phyloP scores from a whole-genome alignment of 2,329 filamentous ascomycete genomes.

The Gyromitra esculenta region DNA sequence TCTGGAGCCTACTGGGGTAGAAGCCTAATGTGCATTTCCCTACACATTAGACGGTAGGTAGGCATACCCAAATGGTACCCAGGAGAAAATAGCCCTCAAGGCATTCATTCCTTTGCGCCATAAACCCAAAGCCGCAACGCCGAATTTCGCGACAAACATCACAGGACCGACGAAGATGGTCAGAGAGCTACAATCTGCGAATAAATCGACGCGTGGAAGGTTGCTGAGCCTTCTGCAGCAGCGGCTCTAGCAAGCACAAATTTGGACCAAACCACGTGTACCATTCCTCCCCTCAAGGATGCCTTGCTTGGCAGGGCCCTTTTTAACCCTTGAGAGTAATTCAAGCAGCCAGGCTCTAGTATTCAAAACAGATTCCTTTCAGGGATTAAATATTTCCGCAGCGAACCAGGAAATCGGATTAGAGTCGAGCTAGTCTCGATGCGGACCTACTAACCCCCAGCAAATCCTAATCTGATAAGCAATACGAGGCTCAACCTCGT shows the following conservation, averaged over 20 bases:
- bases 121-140: neutral
- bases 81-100: neutral
- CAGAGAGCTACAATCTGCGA: neutral
- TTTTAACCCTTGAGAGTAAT: neutral
- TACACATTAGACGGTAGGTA: neutral
- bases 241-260: neutral
- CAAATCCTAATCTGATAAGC: neutral
- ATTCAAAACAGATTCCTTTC: neutral
- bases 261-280: neutral
- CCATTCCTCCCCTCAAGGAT: neutral
- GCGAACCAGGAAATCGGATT: neutral
- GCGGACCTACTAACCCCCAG: neutral
- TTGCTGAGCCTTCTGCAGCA: no score
- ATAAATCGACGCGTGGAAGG: neutral
- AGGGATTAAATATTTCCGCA: neutral
- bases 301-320: neutral
- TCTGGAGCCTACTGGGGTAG: neutral
- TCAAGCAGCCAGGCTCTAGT: neutral
- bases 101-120: neutral
- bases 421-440: neutral
- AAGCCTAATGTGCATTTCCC: neutral
- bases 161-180: neutral
- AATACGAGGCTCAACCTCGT: constrained; percentile 3
- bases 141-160: neutral
- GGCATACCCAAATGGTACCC: neutral